Evolutionary conservation across 2,329 filamentous ascomycete species (phyloP), one percentile per base, ranked within the genome.

Genomic region (Sclerotinia nivalis): DNA sequence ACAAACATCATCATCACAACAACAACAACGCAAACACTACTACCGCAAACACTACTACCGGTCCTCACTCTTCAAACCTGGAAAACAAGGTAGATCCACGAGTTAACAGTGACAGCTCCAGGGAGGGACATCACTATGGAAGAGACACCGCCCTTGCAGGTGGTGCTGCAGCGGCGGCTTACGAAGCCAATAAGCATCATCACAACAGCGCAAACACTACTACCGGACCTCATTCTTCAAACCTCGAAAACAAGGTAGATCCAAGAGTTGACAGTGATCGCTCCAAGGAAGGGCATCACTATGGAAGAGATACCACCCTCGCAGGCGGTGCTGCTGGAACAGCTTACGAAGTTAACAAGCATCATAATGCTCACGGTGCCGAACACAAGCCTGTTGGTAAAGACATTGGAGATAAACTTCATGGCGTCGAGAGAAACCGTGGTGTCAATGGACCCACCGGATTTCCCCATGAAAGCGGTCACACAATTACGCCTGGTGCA

Each of bases 61-160:
- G 80, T 0, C 81, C 80, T 22, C 74, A 76, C 55, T 72, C 74
- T 13, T 79, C 79, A 31, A 80, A 81, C 28, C 47, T 79, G 13
- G 77, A 77, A 47, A 83, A 83, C 74, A 81, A 79, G 71, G 55
- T 77, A 8, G 81, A 83, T 66, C 81, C 81, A 47, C 72, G 79
- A 49, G 78, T 81, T 25, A 77, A 82, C 70, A 54, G 49, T 47
- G 60, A 59, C n/a, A 66, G 64, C 55, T 72, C 72, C 59, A 71
- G 52, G 52, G 49, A 69, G 70, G 28, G 71, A 64, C 45, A 70
- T 37, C 70, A 74, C 45, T 65, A 71, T 52, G 72, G 72, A 18
- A 68, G 72, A 31, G 71, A 73, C 56, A 68, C 70, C 6, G 70
- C 68, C 9, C 25, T 72, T 37, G 72, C 47, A 31, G 69, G 50